These are phyloP conservation scores for Ascosphaera pollenicola DNA, from an alignment of 2,329 filamentous ascomycete species.

Conservation along the genomic window DNA sequence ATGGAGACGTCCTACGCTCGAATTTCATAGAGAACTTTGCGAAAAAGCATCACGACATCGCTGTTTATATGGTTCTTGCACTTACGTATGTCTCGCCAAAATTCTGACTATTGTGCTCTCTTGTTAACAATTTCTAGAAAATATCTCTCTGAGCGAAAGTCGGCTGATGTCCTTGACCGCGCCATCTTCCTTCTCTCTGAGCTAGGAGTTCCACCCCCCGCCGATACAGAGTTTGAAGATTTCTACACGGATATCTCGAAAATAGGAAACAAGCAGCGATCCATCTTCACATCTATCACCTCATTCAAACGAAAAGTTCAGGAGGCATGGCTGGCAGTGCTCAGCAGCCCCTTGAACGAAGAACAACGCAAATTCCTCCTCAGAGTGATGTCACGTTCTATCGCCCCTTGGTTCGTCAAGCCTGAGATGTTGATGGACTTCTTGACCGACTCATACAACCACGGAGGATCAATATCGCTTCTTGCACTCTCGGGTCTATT, in stretches of 20 bases:
- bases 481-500: constrained; percentile 83
- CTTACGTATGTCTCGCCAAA: constrained; percentile 35
- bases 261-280: constrained; percentile 33
- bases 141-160: constrained; percentile 12
- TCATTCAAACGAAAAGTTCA: constrained; percentile 64
- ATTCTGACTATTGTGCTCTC: neutral
- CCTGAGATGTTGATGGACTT: constrained; percentile 90
- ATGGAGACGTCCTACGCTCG: constrained; percentile 36
- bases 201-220: constrained; percentile 44
- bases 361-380: constrained; percentile 63
- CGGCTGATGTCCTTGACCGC: constrained; percentile 12
- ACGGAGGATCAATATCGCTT: constrained; percentile 67
- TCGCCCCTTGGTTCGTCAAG: constrained; percentile 75
- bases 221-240: constrained; percentile 15
- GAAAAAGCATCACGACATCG: constrained; percentile 61
- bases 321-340: constrained; percentile 63
- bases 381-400: constrained; percentile 48
- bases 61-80: constrained; percentile 58
- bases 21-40: constrained; percentile 62
- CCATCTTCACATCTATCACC: constrained; percentile 39
- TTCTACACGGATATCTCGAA: constrained; percentile 28
- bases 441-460: constrained; percentile 77
- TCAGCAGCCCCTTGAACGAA: constrained; percentile 40
- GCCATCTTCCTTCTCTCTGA: constrained; percentile 17
- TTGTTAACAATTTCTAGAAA: constrained; percentile 9